Evolutionary conservation across 495 filamentous ascomycete species (phyloP).

Genomic region (Aspergillus hancockii): DNA sequence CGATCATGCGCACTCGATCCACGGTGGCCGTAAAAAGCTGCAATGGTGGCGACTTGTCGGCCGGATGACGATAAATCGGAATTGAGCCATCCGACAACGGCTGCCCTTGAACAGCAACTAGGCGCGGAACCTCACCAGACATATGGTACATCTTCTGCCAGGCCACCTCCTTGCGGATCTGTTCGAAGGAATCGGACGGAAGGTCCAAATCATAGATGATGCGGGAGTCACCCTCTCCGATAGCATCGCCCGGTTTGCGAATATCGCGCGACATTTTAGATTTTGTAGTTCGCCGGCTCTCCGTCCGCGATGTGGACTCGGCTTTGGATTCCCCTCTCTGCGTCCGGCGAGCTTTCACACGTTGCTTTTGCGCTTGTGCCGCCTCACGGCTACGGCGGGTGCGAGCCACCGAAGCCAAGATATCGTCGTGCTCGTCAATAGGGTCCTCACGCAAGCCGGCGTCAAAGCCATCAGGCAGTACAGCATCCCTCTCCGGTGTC

Average conservation of each 20-base stretch:
- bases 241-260: constrained; percentile 35
- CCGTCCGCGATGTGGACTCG: constrained; percentile 17
- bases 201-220: constrained; percentile 68
- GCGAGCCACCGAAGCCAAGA: constrained; percentile 17
- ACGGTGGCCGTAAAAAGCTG: constrained; percentile 74
- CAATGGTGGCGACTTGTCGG: constrained; percentile 83
- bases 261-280: constrained; percentile 19
- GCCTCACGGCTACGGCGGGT: constrained; percentile 1
- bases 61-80: constrained; percentile 91
- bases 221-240: constrained; percentile 78
- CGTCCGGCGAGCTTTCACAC: constrained; percentile 33
- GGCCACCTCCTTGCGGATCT: constrained; percentile 69
- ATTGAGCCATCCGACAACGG: constrained; percentile 71
- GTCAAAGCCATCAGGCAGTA: constrained; percentile 11
- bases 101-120: constrained; percentile 88
- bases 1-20: constrained; percentile 60
- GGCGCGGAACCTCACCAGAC: constrained; percentile 86
- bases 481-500: not conserved
- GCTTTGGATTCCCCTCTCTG: constrained; percentile 31
- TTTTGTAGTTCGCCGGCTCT: constrained; percentile 14
- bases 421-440: constrained; percentile 23
- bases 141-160: constrained; percentile 95
- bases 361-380: constrained; percentile 23
- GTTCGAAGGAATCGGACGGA: constrained; percentile 64
- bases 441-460: constrained; percentile 21